Percentiles rank a stretch among this genome's conserved stretches.
Conservation (phyloP, 306 rosid species). For the Albizia julibrissin region DNA sequence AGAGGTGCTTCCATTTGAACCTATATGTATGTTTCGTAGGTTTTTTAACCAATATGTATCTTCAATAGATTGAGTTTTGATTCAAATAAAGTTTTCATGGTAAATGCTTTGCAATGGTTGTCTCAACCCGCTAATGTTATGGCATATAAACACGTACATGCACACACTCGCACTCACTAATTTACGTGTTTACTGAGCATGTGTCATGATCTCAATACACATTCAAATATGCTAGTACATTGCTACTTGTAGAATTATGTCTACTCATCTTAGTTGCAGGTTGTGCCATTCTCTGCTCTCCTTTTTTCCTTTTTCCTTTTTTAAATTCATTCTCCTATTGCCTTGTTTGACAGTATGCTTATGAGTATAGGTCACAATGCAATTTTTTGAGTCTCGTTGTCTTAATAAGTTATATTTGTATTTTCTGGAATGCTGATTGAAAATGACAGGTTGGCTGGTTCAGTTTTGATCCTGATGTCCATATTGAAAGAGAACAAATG, state of each 20-base stretch:
- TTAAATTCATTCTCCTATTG: constrained; percentile 15
- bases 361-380: not conserved
- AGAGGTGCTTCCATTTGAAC: constrained; percentile 81
- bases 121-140: constrained; percentile 22
- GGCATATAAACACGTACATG: not conserved
- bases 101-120: constrained; percentile 33
- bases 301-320: not conserved
- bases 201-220: constrained; percentile 23
- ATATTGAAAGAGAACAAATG: constrained; percentile 94
- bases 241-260: constrained; percentile 30
- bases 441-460: constrained; percentile 86
- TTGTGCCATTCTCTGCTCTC: constrained; percentile 6
- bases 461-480: constrained; percentile 94
- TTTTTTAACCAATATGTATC: constrained; percentile 51
- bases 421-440: constrained; percentile 27
- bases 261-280: constrained; percentile 8
- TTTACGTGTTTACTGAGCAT: constrained; percentile 6
- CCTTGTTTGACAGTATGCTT: not conserved
- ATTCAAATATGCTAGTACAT: constrained; percentile 23
- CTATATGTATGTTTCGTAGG: constrained; percentile 56
- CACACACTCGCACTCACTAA: not conserved
- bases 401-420: constrained; percentile 17
- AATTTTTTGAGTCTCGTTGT: constrained; percentile 11
- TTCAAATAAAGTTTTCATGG: constrained; percentile 29
- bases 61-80: constrained; percentile 47